Percentiles rank a stretch among this genome's conserved stretches.
phyloP scores from a whole-genome alignment of 768 basidiomycete species.

The Lactarius hatsudake region DNA sequence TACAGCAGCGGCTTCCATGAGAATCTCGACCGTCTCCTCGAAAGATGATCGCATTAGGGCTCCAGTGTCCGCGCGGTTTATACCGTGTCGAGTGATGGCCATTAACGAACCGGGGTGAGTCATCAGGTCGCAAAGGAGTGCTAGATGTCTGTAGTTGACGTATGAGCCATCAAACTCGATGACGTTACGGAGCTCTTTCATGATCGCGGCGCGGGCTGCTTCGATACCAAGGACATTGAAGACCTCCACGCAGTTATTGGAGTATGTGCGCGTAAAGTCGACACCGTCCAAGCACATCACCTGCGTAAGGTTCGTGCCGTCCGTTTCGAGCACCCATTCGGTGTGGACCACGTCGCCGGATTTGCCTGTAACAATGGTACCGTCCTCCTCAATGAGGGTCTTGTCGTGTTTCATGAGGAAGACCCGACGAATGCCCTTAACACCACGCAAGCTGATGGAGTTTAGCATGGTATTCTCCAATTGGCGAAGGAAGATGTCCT shows the following conservation, averaged over 20 bases:
- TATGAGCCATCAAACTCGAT: conserved; percentile 99
- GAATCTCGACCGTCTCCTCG: conserved; percentile 98
- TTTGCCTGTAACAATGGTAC: conserved; percentile 44
- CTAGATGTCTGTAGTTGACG: conserved; percentile 97
- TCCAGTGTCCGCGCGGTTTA: conserved; percentile 98
- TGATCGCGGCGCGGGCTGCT: conserved; percentile 90
- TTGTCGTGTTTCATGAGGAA: conserved; percentile 91
- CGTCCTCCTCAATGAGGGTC: conserved; percentile 60
- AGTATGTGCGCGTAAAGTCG: conserved; percentile 89
- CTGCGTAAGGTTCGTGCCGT: conserved; percentile 92
- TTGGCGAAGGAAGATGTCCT: conserved; percentile 94
- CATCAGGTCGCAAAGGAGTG: conserved; percentile 97
- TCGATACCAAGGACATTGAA: conserved; percentile 96
- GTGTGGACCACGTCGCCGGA: conserved; percentile 47
- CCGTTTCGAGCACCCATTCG: conserved; percentile 98
- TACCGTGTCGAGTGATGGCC: conserved; percentile 99
- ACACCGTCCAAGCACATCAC: conserved; percentile 96
- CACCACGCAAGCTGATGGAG: conserved; percentile 91
- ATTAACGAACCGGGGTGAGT: conserved; percentile 92
- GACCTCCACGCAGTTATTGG: conserved; percentile 95
- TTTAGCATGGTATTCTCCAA: conserved; percentile 96
- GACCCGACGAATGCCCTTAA: conserved; percentile 84
- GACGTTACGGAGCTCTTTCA: conserved; percentile 90
- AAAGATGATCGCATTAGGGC: conserved; percentile 98
- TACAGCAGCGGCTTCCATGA: conserved; percentile 97